A percentile compares a stretch with the other conserved stretches of the same genome.
These are phyloP conservation scores for Colletotrichum magnum DNA, from an alignment of 2,329 filamentous ascomycete species.

Conservation along the genomic window DNA sequence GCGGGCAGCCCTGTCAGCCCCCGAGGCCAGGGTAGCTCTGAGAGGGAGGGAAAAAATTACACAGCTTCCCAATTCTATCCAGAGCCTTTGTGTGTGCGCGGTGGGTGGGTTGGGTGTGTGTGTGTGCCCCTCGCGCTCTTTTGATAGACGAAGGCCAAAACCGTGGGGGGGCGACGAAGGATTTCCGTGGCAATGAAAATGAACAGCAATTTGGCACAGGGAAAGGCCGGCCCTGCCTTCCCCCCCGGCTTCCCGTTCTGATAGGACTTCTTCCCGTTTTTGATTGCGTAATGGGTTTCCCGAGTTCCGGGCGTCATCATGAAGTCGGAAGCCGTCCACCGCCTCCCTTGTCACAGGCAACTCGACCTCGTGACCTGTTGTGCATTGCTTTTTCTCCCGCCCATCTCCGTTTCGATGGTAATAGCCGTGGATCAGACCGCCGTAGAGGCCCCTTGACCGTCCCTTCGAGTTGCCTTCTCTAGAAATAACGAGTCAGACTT, in stretches of 20 bases:
- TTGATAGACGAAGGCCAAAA: slow-evolving; percentile 4
- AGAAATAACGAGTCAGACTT: slow-evolving; percentile 23
- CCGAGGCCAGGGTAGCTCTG: slow-evolving; percentile 18
- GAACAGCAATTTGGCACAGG: neutral
- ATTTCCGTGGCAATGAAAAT: slow-evolving; percentile 1
- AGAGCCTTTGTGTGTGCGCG: neutral
- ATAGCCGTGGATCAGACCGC: slow-evolving; percentile 2
- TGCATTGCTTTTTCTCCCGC: slow-evolving; percentile 23
- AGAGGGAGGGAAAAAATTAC: neutral
- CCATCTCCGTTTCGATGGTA: neutral
- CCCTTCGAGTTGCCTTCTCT: slow-evolving; percentile 10
- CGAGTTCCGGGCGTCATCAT: neutral
- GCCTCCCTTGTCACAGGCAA: slow-evolving; percentile 30
- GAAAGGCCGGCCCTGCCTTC: neutral
- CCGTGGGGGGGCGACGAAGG: slow-evolving; percentile 9
- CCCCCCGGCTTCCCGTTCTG: neutral
- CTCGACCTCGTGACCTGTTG: slow-evolving; percentile 26
- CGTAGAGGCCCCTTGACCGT: slow-evolving; percentile 3
- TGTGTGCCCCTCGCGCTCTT: slow-evolving; percentile 23
- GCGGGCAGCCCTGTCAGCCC: slow-evolving; percentile 20
- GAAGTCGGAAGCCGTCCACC: neutral
- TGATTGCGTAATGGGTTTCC: slow-evolving; percentile 14
- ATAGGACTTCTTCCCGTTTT: neutral
- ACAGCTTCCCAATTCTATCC: slow-evolving; percentile 8
- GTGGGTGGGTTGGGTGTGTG: neutral